phyloP scores from a whole-genome alignment of 1,284 basidiomycete genomes.

The Ganoderma lucidum region DNA sequence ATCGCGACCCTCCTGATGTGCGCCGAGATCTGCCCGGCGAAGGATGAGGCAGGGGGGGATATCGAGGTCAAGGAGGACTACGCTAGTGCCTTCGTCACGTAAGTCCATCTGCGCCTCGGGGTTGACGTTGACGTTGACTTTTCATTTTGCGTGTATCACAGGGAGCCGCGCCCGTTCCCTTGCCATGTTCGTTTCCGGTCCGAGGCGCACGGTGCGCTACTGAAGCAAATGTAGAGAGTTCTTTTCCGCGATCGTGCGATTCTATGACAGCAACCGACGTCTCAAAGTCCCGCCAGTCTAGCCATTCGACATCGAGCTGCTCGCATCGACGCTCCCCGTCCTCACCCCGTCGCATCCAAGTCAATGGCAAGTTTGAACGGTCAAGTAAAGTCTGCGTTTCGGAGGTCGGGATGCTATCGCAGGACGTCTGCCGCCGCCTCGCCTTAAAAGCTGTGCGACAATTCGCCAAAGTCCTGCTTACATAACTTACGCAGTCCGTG shows the following conservation, averaged over 20 bases:
- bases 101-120: background rate
- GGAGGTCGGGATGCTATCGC: too few species aligned
- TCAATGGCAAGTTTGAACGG: too few species aligned
- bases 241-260: too few species aligned
- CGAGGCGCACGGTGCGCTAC: background rate
- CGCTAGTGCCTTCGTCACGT: constrained; percentile 26
- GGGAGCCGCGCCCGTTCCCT: constrained; percentile 31
- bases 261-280: too few species aligned
- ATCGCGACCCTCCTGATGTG: constrained; percentile 35
- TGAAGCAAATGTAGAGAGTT: background rate
- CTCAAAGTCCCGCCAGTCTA: too few species aligned
- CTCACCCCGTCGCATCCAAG: too few species aligned
- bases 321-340: background rate
- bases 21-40: constrained; percentile 35
- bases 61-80: constrained; percentile 20
- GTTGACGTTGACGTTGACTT: background rate
- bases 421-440: too few species aligned
- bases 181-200: constrained; percentile 27
- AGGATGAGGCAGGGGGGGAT: constrained; percentile 23
- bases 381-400: too few species aligned
- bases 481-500: too few species aligned
- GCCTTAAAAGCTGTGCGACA: too few species aligned
- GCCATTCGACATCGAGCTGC: background rate
- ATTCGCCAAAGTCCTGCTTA: too few species aligned
- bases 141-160: background rate